Evolutionary conservation across 1,139 yeast genomes (phyloP).

Genomic region (Debaryomyces fabryi): DNA sequence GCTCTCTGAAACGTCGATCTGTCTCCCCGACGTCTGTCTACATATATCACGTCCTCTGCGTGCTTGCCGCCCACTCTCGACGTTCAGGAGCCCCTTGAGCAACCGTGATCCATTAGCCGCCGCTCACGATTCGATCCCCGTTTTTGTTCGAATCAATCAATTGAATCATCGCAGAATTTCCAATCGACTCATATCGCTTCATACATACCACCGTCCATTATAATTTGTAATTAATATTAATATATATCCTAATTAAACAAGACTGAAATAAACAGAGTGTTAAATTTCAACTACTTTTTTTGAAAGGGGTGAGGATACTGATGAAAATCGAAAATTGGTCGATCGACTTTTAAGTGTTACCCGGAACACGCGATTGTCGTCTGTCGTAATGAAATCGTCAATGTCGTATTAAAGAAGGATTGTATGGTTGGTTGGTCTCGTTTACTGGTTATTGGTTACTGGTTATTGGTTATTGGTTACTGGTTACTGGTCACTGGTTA

Average conservation of each 20-base stretch:
- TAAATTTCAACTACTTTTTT: conserved; percentile 10
- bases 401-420: background rate
- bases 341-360: conserved; percentile 2
- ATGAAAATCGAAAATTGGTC: background rate
- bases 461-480: background rate
- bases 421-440: background rate
- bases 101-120: conserved; percentile 6
- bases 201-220: conserved; percentile 55
- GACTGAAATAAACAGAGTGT: conserved; percentile 15
- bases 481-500: too few species aligned
- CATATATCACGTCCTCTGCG: background rate
- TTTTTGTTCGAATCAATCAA: conserved; percentile 10
- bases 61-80: background rate
- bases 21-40: background rate
- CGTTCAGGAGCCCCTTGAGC: background rate
- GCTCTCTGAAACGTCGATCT: background rate
- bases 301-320: conserved; percentile 10
- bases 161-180: conserved; percentile 8
- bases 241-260: conserved; percentile 17
- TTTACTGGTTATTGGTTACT: background rate
- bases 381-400: background rate
- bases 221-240: conserved; percentile 21
- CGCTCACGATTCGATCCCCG: background rate
- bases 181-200: background rate
- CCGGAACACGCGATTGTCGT: conserved; percentile 8